A percentile compares a stretch with the other conserved stretches of the same genome.
Conservation (phyloP, 371 early-diverging fungal species). For the Syncephalastrum sp. region DNA sequence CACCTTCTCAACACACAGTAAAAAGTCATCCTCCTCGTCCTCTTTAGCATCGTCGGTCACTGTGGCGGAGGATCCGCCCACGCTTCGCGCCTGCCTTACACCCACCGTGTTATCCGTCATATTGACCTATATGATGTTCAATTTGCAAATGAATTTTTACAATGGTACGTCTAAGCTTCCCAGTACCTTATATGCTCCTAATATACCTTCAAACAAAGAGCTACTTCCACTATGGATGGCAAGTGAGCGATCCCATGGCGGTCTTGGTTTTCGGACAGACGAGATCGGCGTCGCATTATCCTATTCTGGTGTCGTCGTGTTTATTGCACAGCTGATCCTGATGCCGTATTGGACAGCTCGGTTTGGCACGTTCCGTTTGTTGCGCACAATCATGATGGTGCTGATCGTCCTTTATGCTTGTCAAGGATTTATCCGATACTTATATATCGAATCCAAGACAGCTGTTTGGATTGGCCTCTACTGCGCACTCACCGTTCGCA, state of each 20-base stretch:
- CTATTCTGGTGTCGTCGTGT: conserved; percentile 43
- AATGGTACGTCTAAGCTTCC: conserved; percentile 23
- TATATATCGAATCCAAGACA: too few relatives aligned
- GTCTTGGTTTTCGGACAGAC: conserved; percentile 52
- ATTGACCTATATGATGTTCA: conserved; percentile 32
- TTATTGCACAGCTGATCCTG: conserved; percentile 51
- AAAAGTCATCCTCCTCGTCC: too few relatives aligned
- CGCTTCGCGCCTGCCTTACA: conserved; percentile 36
- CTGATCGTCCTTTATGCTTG: too few relatives aligned
- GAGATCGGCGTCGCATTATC: conserved; percentile 59
- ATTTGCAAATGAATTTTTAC: conserved; percentile 40
- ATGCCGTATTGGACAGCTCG: too few relatives aligned
- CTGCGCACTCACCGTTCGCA: too few relatives aligned
- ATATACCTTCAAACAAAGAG: not conserved
- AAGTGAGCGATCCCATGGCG: conserved; percentile 36
- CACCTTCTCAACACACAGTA: not conserved
- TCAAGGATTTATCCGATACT: too few relatives aligned
- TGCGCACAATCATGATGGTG: too few relatives aligned
- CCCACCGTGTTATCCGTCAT: conserved; percentile 35
- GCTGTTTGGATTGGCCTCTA: too few relatives aligned
- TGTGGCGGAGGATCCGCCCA: not conserved
- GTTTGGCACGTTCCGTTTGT: too few relatives aligned
- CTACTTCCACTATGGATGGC: conserved; percentile 21
- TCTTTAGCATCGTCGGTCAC: not conserved
- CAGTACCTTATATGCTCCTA: too few relatives aligned